Conservation (phyloP, 1,139 yeast species). For the Kurtzmaniella natalensis region DNA sequence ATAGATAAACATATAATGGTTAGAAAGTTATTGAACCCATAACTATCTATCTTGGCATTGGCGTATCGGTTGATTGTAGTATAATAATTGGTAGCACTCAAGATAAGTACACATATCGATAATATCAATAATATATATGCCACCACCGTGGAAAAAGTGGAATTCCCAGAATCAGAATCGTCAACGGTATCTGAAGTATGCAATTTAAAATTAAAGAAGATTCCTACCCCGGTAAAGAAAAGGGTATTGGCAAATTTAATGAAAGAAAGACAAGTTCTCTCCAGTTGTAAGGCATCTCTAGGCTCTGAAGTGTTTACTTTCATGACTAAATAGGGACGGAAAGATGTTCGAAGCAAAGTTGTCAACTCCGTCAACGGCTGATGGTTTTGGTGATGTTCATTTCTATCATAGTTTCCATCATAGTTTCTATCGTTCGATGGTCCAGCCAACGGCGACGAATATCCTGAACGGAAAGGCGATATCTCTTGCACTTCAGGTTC, state of each 20-base stretch:
- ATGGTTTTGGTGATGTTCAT: too few species aligned
- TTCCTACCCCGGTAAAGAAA: conserved; percentile 48
- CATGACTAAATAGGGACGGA: conserved; percentile 20
- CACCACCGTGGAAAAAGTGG: conserved; percentile 27
- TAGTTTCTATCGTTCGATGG: too few species aligned
- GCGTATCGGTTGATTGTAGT: conserved; percentile 45
- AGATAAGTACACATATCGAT: conserved; percentile 34
- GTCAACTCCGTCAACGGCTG: too few species aligned
- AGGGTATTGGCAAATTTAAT: conserved; percentile 48
- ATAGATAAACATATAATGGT: conserved; percentile 36
- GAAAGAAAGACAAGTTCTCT: conserved; percentile 53
- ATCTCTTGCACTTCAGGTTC: too few species aligned
- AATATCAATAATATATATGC: conserved; percentile 37
- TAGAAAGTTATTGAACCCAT: conserved; percentile 31
- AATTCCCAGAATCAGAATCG: conserved; percentile 7
- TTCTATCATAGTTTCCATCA: too few species aligned
- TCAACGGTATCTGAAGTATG: conserved; percentile 22
- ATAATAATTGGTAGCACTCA: conserved; percentile 44
- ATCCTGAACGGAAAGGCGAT: too few species aligned
- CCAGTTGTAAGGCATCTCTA: conserved; percentile 58
- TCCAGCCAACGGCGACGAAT: too few species aligned
- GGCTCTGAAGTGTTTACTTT: conserved; percentile 52
- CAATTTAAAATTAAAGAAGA: conserved; percentile 47
- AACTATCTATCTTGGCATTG: conserved; percentile 36
- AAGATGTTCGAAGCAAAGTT: too few species aligned